A percentile compares a stretch with the other conserved stretches of the same genome.
phyloP scores from a whole-genome alignment of 1,139 yeast species.

The Suhomyces atakaporum region DNA sequence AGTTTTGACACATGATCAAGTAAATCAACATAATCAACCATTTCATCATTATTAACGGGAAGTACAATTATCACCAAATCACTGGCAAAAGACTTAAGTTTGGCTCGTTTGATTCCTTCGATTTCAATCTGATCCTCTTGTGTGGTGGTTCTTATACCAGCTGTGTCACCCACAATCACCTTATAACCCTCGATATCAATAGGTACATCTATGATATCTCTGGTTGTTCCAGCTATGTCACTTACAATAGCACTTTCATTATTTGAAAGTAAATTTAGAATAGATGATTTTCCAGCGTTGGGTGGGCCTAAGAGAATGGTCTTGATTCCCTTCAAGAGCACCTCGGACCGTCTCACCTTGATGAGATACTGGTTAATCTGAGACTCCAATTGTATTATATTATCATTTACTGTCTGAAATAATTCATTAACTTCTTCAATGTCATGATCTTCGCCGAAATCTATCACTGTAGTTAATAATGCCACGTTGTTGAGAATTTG shows the following conservation, averaged over 20 bases:
- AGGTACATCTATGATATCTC: conserved; percentile 84
- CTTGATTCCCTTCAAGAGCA: conserved; percentile 72
- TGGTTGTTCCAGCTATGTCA: conserved; percentile 89
- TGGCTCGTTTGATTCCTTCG: conserved; percentile 84
- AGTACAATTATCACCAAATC: conserved; percentile 63
- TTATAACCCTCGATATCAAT: conserved; percentile 83
- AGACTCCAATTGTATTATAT: conserved; percentile 39
- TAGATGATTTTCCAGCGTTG: conserved; percentile 92
- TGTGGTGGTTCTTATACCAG: conserved; percentile 70
- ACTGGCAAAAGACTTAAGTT: conserved; percentile 53
- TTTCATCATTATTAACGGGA: conserved; percentile 31
- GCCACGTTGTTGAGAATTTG: conserved; percentile 69
- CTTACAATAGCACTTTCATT: conserved; percentile 92
- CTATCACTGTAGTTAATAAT: conserved; percentile 81
- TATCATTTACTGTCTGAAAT: conserved; percentile 49
- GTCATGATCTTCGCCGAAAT: conserved; percentile 95
- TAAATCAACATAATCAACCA: conserved; percentile 28
- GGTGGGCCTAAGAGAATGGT: conserved; percentile 86
- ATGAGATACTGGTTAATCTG: conserved; percentile 53
- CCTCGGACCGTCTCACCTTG: conserved; percentile 59
- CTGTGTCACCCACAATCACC: conserved; percentile 86
- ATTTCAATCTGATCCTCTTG: conserved; percentile 63
- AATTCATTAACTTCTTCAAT: conserved; percentile 60
- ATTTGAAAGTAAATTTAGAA: conserved; percentile 70
- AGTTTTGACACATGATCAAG: conserved; percentile 35